Conservation (phyloP, 176 grass and related monocot genomes). For the Ampelocalamus luodianensis region DNA sequence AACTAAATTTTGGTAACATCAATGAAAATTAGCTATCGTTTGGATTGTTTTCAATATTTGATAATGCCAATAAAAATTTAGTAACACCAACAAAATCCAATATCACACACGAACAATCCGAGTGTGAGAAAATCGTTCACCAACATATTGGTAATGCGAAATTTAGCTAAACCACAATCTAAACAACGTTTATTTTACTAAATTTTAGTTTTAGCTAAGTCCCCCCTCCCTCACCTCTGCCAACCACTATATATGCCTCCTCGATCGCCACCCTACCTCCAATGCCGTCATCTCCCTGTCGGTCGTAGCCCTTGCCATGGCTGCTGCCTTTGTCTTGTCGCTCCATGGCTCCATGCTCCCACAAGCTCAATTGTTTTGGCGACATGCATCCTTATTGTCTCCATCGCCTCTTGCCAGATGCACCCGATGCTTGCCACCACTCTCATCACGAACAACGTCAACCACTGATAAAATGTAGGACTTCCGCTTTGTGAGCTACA, state of each 20-base stretch:
- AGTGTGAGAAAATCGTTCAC: accelerated
- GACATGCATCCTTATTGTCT: background rate
- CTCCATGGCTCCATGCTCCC: background rate
- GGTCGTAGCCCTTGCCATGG: background rate
- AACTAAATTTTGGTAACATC: too few relatives aligned
- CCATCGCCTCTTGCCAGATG: background rate
- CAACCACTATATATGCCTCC: background rate
- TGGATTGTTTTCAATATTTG: too few relatives aligned
- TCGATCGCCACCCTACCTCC: background rate
- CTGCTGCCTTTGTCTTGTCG: background rate
- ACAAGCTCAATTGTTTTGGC: background rate
- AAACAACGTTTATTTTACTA: too few relatives aligned
- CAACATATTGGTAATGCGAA: too few relatives aligned
- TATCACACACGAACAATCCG: too few relatives aligned
- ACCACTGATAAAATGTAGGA: background rate
- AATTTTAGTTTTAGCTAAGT: too few relatives aligned
- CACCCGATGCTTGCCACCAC: background rate
- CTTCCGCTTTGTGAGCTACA: background rate
- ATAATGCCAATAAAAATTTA: too few relatives aligned
- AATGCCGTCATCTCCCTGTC: background rate
- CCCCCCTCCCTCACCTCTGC: too few relatives aligned
- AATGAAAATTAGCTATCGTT: too few relatives aligned
- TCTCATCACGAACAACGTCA: background rate
- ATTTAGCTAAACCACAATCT: too few relatives aligned
- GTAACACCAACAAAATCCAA: too few relatives aligned